Base-by-base conservation (phyloP, 169 alveolate genomes). In the Miamiensis avidus region DNA sequence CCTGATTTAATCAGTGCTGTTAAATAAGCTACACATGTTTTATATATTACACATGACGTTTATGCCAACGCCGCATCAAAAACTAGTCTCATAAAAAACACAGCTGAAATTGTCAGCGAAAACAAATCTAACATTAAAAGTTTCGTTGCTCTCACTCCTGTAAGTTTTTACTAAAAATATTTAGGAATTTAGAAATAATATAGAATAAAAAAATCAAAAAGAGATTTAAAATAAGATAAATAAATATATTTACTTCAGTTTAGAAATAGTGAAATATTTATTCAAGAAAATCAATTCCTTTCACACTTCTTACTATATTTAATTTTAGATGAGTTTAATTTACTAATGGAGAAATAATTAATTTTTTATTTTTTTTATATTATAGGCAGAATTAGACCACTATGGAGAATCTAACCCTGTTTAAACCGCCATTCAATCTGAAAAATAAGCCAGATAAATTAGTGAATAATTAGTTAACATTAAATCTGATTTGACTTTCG, bases 1-100 rank as follows among this genome's bases (percentile, higher is more conserved):
- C 34, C 76, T 16, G 84, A 79, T 29, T 79, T 79, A 79, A 74
- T 34, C 26, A 28, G 75, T 49, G 74, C 84, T 49, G 64, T 79
- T 29, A 49, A 31, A 65, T 20, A 29, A n/a, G 84, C 84, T 49
- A 29, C 30, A 31, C 75, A 83, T 29, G 91, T 90, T 29, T 64
- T 90, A 26, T 90, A 90, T 74, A 74, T 86, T 65, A 87, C 94
- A 34, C 94, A 90, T 64, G 94, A 90, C 69, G 86, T 86, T 64
- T 73, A 25, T 31, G 72, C 89, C 31, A 90, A 82, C 75, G 88
- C 89, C 0, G 73, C 83, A 4, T 86, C 77, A 34, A 90, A 90
- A 84, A 75, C 77, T 30, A 76, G 33, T 29, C 31, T 85, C 77
- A 34, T 89, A 32, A 74, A 79, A 72, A 81, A 83, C 6, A 81